Base-by-base conservation (phyloP, 139 green algal genomes). In the Picochlorum sp. region DNA sequence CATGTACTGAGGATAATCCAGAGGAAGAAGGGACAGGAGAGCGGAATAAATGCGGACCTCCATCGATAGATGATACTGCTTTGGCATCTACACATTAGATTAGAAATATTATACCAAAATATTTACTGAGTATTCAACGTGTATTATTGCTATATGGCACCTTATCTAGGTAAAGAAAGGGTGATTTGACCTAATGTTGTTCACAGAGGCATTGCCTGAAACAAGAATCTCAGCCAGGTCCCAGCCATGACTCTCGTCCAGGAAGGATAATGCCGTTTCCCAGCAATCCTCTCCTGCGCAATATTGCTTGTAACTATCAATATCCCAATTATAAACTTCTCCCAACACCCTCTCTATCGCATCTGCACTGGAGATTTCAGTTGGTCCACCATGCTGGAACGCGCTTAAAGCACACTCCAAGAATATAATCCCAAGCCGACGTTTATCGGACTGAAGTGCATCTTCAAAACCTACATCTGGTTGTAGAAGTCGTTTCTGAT, bases 171-270 rank as follows among this genome's bases (percentile, higher is more conserved):
- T n/a, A n/a, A n/a, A n/a, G n/a, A n/a, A n/a, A n/a, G n/a, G n/a
- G n/a, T n/a, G n/a, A n/a, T n/a, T n/a, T n/a, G n/a, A n/a, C n/a
- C n/a, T n/a, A n/a, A n/a, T n/a, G n/a, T n/a, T n/a, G n/a, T n/a
- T n/a, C n/a, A n/a, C n/a, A n/a, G n/a, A n/a, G n/a, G n/a, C n/a
- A n/a, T n/a, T n/a, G n/a, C n/a, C n/a, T n/a, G n/a, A n/a, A n/a
- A n/a, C n/a, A n/a, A n/a, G n/a, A n/a, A n/a, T n/a, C n/a, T n/a
- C n/a, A n/a, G n/a, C n/a, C n/a, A n/a, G n/a, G 28, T 78, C 36
- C 80, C 80, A 88, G 9, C 79, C 69, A 0, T 63, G 69, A 0
- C 57, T 45, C 0, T 65, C 56, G 10, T 64, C 69, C 37, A 88
- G 69, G 20, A 88, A 61, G 10, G 45, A 26, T 28, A 75, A 61